Conservation (phyloP, 2,329 filamentous ascomycete species). For the Rhynchosporium secalis region DNA sequence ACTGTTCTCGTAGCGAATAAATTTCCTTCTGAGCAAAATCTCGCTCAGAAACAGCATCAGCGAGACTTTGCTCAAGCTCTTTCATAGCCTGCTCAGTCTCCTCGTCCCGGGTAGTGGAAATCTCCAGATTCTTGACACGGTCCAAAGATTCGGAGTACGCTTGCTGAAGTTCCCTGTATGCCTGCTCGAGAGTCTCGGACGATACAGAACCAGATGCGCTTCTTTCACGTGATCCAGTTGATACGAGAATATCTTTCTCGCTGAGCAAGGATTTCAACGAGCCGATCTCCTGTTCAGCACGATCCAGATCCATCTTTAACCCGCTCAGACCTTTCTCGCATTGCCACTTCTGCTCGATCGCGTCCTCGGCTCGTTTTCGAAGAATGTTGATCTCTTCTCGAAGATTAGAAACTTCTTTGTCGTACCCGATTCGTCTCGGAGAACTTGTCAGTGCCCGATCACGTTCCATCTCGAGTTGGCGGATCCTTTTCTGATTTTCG, state of each 20-base stretch:
- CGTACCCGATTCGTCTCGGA: conserved; percentile 75
- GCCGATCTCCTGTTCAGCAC: conserved; percentile 87
- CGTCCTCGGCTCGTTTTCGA: conserved; percentile 85
- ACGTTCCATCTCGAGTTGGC: conserved; percentile 73
- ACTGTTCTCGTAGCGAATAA: conserved; percentile 59
- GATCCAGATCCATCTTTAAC: conserved; percentile 94
- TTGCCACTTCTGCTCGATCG: conserved; percentile 93
- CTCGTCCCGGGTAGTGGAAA: conserved; percentile 51
- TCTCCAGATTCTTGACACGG: conserved; percentile 65
- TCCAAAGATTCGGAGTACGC: conserved; percentile 66
- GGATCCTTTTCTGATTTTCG: conserved; percentile 80
- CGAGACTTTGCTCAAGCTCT: conserved; percentile 67
- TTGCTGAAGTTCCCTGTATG: conserved; percentile 74
- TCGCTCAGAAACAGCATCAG: conserved; percentile 68
- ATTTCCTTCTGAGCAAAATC: conserved; percentile 70
- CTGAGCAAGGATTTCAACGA: conserved; percentile 76
- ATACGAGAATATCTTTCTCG: conserved; percentile 79
- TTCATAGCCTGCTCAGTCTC: conserved; percentile 63
- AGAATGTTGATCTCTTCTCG: conserved; percentile 83
- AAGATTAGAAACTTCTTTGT: conserved; percentile 76
- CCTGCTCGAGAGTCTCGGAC: conserved; percentile 70
- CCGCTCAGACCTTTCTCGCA: conserved; percentile 87
- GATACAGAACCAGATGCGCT: conserved; percentile 52
- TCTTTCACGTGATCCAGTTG: conserved; percentile 54
- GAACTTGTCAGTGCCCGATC: conserved; percentile 69